phyloP scores from a whole-genome alignment of 306 rosid genomes.

The Medicago ruthenica region DNA sequence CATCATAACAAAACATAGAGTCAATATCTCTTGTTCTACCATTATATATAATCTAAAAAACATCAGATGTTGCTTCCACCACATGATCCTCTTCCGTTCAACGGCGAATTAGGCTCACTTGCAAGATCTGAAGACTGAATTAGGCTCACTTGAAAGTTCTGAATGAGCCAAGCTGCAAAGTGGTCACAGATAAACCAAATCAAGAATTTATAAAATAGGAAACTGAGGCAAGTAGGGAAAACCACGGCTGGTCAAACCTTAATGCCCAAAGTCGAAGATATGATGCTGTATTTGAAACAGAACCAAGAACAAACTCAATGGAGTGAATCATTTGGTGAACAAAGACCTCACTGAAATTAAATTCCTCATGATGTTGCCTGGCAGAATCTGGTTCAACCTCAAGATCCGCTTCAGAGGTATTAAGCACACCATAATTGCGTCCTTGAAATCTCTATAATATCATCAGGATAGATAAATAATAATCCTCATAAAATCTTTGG shows the following conservation, averaged over 20 bases:
- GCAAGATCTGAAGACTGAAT: no score
- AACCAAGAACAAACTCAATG: constrained; percentile 96
- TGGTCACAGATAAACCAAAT: constrained; percentile 41
- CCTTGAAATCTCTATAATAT: constrained; percentile 88
- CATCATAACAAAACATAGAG: no score
- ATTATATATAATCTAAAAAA: no score
- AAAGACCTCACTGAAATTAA: constrained; percentile 93
- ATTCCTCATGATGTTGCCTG: constrained; percentile 83
- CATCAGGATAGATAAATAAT: constrained; percentile 43
- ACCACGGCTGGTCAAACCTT: constrained; percentile 60
- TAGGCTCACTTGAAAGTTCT: constrained; percentile 91
- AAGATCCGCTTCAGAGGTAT: constrained; percentile 81
- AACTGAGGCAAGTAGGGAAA: constrained; percentile 31
- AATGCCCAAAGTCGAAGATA: constrained; percentile 99
- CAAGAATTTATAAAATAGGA: constrained; percentile 30
- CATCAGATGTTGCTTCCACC: no score
- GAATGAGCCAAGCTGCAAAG: constrained; percentile 96
- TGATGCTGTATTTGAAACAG: constrained; percentile 98
- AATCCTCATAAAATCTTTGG: constrained; percentile 33
- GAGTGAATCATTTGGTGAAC: constrained; percentile 99
- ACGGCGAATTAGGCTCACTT: no score
- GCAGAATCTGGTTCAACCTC: constrained; percentile 91
- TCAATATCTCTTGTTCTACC: no score
- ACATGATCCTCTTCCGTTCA: no score
- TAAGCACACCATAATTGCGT: constrained; percentile 80